Evolutionary conservation across 352 stramenopile species (phyloP), one percentile per base, ranked within the genome.

Genomic region (Phytopythium montanum): DNA sequence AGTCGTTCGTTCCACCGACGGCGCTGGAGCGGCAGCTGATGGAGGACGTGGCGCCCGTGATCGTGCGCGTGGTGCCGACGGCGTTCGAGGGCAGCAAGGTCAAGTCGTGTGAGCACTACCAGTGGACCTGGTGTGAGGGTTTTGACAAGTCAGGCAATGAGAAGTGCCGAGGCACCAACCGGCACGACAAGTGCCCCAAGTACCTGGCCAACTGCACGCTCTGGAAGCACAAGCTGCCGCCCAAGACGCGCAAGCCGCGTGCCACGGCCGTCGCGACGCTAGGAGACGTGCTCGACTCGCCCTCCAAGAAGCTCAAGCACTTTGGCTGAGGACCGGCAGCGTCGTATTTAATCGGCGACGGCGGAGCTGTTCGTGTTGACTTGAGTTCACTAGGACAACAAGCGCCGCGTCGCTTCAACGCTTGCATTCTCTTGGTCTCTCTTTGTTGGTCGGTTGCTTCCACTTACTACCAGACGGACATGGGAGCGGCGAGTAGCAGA

Each of bases 81-180:
- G 55, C 56, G 6, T 92, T 80, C 55, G 84, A 94, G 83, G 84
- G 84, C 38, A 63, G 66, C 60, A 94, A 94, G 64, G 82, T 94
- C 55, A 87, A 88, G 61, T 90, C 78, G 48, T 94, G 84, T 41
- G 84, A 94, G 53, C 84, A 94, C 60, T 94, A 92, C 56, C 84
- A 92, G 59, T 94, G 84, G 84, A 94, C 81, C 1, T 94, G 84
- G 84, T 94, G 84, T 63, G 84, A 94, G 70, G 84, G 84, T 4
- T 94, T 88, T 29, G 81, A 82, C 45, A 94, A 94, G 55, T 90
- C 81, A 25, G 76, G 80, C 42, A 94, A 94, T 59, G 84, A 92
- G 57, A 94, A 94, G 53, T 94, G 81, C 67, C 82, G 78, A 39
- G 84, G 84, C 42, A 94, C 84, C 16, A 94, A 94, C 56, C 81